Conservation (phyloP, 2,329 filamentous ascomycete genomes). For the Microcyclospora pomicola region DNA sequence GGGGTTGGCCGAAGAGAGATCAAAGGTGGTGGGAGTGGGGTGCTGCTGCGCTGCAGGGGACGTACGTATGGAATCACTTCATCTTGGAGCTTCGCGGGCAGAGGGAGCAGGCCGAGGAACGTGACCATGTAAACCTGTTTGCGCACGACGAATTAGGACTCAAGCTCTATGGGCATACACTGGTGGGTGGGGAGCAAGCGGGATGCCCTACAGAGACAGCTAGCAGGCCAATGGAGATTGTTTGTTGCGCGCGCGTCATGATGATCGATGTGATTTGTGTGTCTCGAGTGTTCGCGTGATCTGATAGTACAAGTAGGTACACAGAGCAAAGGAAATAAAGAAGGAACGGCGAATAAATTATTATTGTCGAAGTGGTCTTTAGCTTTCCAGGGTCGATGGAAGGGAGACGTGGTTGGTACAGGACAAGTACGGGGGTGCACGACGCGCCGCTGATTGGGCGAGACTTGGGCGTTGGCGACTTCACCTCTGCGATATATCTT, state of each 20-base stretch:
- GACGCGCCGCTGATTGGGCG: too few relatives aligned
- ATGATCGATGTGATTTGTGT: slow-evolving; percentile 15
- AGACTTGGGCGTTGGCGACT: too few relatives aligned
- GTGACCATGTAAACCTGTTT: slow-evolving; percentile 77
- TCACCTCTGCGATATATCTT: too few relatives aligned
- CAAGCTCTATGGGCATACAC: slow-evolving; percentile 8
- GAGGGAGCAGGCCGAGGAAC: slow-evolving; percentile 68
- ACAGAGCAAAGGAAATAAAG: too few relatives aligned
- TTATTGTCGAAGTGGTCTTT: too few relatives aligned
- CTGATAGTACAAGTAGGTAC: too few relatives aligned
- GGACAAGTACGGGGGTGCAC: too few relatives aligned
- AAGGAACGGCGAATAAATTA: too few relatives aligned
- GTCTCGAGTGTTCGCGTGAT: too few relatives aligned
- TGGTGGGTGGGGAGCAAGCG: slow-evolving; percentile 9
- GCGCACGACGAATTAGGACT: slow-evolving; percentile 10
- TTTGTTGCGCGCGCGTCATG: slow-evolving; percentile 93
- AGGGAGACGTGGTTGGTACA: too few relatives aligned
- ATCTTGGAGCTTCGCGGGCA: slow-evolving; percentile 63
- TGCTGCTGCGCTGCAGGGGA: slow-evolving; percentile 11
- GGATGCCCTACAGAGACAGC: slow-evolving; percentile 61
- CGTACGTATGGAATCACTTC: slow-evolving; percentile 83
- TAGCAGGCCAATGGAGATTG: slow-evolving; percentile 74
- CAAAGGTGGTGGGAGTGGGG: neutral
- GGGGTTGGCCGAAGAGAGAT: neutral
- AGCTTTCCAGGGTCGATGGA: too few relatives aligned